phyloP scores from a whole-genome alignment of 73 alveolate species.

The Durusdinium trenchii region DNA sequence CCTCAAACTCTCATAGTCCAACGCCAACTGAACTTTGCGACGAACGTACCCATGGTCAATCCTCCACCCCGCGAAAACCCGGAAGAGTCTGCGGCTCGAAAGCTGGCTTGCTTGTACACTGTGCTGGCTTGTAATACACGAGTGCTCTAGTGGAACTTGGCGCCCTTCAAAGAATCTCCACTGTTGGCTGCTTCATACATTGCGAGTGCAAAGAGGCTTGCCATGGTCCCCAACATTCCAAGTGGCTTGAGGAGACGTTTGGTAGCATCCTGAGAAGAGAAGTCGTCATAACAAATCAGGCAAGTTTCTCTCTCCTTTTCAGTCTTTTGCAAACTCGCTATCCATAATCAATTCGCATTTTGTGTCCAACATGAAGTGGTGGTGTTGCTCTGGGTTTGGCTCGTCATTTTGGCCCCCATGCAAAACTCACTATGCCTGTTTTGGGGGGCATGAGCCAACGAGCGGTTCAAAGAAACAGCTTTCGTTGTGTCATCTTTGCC shows the following conservation, averaged over 20 bases:
- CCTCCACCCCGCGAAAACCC: slow-evolving; percentile 50
- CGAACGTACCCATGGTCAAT: not conserved
- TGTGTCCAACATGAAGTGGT: not conserved
- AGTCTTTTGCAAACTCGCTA: not conserved
- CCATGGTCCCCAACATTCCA: not conserved
- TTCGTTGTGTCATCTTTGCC: not conserved
- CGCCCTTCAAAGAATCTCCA: not conserved
- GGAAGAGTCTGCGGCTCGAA: too few relatives aligned
- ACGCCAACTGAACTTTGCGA: not conserved
- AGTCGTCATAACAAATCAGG: slow-evolving; percentile 3
- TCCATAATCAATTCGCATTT: not conserved
- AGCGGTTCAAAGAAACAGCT: not conserved
- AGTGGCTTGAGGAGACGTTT: not conserved
- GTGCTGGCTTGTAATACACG: slow-evolving; percentile 22
- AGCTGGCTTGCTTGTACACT: not conserved
- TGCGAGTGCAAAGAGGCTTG: not conserved
- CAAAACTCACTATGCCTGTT: not conserved
- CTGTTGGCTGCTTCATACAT: slow-evolving; percentile 31
- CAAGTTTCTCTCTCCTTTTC: slow-evolving; percentile 24
- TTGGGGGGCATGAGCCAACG: not conserved
- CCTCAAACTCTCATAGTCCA: slow-evolving; percentile 43
- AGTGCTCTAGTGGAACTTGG: not conserved
- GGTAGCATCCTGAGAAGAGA: not conserved
- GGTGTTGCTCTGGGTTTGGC: not conserved
- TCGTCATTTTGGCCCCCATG: not conserved